A percentile compares a stretch with the other conserved stretches of the same genome.
These are phyloP conservation scores for Neobulgaria alba DNA, from an alignment of 2,329 filamentous ascomycete genomes.

Conservation along the genomic window DNA sequence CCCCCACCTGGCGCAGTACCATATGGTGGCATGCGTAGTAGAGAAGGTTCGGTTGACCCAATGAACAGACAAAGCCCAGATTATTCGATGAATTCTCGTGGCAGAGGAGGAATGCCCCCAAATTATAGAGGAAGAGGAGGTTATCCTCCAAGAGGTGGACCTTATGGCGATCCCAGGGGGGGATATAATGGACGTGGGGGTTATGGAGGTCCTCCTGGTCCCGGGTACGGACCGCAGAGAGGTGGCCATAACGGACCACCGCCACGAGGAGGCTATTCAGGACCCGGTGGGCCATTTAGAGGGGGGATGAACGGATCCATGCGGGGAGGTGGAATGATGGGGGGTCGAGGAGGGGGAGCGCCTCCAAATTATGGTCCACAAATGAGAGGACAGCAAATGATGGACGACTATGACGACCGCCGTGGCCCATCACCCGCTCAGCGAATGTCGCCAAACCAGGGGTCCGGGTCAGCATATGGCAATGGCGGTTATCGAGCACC, in stretches of 20 bases:
- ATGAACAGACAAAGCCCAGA: conserved; percentile 34
- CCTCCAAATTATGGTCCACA: conserved; percentile 31
- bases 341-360: conserved; percentile 35
- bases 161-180: conserved; percentile 33
- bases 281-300: conserved; percentile 7
- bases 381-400: conserved; percentile 10
- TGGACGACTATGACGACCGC: conserved; percentile 16
- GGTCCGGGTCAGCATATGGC: conserved; percentile 9
- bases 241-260: conserved; percentile 19
- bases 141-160: conserved; percentile 7
- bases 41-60: conserved; percentile 39
- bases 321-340: conserved; percentile 33
- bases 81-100: conserved; percentile 21
- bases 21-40: conserved; percentile 33
- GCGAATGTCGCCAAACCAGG: conserved; percentile 14
- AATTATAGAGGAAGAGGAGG: conserved; percentile 18
- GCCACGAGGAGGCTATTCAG: conserved; percentile 20
- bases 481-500: conserved; percentile 12
- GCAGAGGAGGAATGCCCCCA: conserved; percentile 22
- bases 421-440: conserved; percentile 11
- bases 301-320: conserved; percentile 32
- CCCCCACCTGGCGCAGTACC: conserved; percentile 15
- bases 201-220: conserved; percentile 33
- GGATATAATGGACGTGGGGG: conserved; percentile 34
- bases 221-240: conserved; percentile 35